phyloP scores from a whole-genome alignment of 352 stramenopile species.

The Nannochloropsis limnetica region DNA sequence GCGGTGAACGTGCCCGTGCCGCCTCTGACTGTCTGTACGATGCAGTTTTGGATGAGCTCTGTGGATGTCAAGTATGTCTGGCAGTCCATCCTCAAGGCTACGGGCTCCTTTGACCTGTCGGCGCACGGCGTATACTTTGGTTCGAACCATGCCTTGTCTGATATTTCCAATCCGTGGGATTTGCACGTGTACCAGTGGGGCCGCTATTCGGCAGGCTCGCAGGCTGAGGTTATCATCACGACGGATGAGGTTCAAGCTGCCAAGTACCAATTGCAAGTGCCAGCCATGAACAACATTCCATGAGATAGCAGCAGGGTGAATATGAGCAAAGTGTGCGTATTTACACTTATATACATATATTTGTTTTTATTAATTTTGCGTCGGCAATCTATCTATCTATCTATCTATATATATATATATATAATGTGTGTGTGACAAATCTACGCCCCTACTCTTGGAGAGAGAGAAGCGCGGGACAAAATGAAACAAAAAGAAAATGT shows the following conservation, averaged over 20 bases:
- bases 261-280: neutral
- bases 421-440: no score
- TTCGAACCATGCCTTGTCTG: neutral
- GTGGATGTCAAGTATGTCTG: slow-evolving; percentile 12
- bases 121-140: neutral
- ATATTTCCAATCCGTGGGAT: neutral
- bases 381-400: neutral
- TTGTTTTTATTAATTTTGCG: neutral
- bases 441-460: neutral
- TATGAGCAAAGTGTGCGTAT: neutral
- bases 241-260: neutral
- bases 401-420: no score
- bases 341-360: no score
- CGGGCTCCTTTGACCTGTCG: neutral
- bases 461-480: neutral
- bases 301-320: no score
- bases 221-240: neutral
- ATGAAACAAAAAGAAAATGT: neutral
- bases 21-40: slow-evolving; percentile 1
- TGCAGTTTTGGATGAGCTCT: neutral
- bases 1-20: neutral
- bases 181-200: neutral
- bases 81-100: neutral
- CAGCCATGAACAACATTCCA: neutral
- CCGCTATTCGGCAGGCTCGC: neutral